phyloP scores from a whole-genome alignment of 441 rosid species.

The Kokia cookei region DNA sequence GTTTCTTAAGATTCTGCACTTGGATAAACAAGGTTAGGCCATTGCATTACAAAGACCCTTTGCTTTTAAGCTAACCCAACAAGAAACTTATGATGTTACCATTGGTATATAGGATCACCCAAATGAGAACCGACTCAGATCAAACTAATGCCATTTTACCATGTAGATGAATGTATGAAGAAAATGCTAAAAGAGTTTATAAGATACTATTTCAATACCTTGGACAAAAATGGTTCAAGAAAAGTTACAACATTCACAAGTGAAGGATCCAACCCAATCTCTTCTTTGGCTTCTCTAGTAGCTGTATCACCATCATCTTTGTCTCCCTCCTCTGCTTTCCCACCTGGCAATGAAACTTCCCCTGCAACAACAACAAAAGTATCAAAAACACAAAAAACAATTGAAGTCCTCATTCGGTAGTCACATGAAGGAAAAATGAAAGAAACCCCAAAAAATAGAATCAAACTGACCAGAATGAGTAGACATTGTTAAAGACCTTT shows the following conservation, averaged over 20 bases:
- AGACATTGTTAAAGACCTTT: slow-evolving; percentile 68
- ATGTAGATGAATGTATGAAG: neutral
- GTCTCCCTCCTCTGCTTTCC: slow-evolving; percentile 78
- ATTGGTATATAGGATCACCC: neutral
- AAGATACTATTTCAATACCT: slow-evolving; percentile 34
- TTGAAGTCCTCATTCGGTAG: neutral
- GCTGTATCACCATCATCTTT: slow-evolving; percentile 77
- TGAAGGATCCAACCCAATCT: slow-evolving; percentile 85
- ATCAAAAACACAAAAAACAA: neutral
- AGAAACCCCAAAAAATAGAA: neutral
- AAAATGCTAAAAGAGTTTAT: neutral
- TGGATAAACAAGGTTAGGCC: neutral
- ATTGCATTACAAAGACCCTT: neutral
- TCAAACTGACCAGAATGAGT: slow-evolving; percentile 61
- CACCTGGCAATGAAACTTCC: slow-evolving; percentile 93
- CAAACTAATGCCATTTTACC: neutral
- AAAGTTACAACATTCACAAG: slow-evolving; percentile 64
- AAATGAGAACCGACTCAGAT: neutral
- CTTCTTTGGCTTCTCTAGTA: slow-evolving; percentile 88
- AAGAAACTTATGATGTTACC: neutral
- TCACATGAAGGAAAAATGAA: neutral
- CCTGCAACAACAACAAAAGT: slow-evolving; percentile 37
- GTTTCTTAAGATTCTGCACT: too few species aligned
- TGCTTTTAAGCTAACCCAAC: neutral
- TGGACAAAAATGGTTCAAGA: slow-evolving; percentile 85